A percentile compares a stretch with the other conserved stretches of the same genome.
Evolutionary conservation across 208 protist species (phyloP).

Genomic region (Zelonia costaricensis): DNA sequence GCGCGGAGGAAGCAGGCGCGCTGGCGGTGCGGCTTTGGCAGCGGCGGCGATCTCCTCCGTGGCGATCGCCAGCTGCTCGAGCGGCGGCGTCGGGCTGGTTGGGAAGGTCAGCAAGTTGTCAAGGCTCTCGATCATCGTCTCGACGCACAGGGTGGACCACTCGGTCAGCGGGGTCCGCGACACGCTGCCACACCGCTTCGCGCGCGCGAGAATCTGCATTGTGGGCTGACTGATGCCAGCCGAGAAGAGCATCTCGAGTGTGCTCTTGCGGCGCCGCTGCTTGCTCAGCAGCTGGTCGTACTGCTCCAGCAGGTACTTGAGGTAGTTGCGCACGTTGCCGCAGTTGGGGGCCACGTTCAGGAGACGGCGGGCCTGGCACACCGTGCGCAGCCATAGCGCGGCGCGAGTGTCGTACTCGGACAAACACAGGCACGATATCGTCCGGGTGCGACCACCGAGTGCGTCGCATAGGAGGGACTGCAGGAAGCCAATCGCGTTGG

Average conservation of each 20-base stretch:
- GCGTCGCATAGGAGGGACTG: conserved; percentile 14
- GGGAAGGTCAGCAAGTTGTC: conserved; percentile 11
- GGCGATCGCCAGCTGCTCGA: conserved; percentile 13
- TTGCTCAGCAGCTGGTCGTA: conserved; percentile 7
- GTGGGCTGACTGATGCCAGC: not conserved
- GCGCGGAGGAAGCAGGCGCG: not conserved
- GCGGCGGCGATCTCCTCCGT: not conserved
- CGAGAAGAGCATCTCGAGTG: not conserved
- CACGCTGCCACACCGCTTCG: not conserved
- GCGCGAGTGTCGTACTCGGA: conserved; percentile 30
- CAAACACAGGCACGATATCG: conserved; percentile 23
- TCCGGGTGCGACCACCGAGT: conserved; percentile 24
- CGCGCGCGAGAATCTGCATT: too few relatives aligned
- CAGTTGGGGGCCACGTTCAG: conserved; percentile 13
- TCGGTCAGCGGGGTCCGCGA: not conserved
- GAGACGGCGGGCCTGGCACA: conserved; percentile 7
- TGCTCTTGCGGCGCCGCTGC: conserved; percentile 10
- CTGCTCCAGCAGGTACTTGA: conserved; percentile 19
- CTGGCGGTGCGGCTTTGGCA: not conserved
- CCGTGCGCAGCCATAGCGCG: conserved; percentile 16
- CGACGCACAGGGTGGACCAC: conserved; percentile 6
- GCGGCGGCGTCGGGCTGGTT: not conserved
- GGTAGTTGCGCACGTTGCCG: conserved; percentile 21
- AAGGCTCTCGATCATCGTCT: conserved; percentile 10
- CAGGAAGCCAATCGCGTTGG: conserved; percentile 17